Conservation (phyloP, 2,329 filamentous ascomycete species). For the Aureobasidium lini region DNA sequence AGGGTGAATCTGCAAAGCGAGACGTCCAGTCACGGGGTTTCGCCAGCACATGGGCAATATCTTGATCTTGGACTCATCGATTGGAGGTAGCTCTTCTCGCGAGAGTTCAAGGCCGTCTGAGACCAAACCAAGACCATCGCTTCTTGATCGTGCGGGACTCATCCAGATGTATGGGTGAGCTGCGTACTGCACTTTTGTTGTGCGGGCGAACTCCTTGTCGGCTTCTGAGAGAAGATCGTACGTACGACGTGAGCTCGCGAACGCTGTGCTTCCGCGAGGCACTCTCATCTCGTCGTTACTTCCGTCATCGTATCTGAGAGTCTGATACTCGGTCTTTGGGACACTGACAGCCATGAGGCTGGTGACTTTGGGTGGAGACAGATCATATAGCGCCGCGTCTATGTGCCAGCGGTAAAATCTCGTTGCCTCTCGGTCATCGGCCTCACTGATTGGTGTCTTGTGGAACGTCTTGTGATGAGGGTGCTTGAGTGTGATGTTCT, state of each 20-base stretch:
- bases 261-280: conserved; percentile 68
- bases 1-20: conserved; percentile 68
- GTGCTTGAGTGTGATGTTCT: conserved; percentile 61
- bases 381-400: conserved; percentile 66
- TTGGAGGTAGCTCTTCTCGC: conserved; percentile 51
- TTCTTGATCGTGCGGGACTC: conserved; percentile 57
- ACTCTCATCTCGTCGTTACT: conserved; percentile 58
- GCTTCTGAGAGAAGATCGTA: conserved; percentile 57
- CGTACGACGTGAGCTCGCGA: conserved; percentile 64
- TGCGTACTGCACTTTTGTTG: conserved; percentile 65
- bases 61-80: conserved; percentile 61
- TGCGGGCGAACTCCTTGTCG: conserved; percentile 61
- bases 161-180: conserved; percentile 81
- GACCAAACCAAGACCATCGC: conserved; percentile 64
- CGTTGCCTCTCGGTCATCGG: conserved; percentile 51
- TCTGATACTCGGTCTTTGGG: conserved; percentile 58
- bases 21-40: conserved; percentile 61
- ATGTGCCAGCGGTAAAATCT: conserved; percentile 74
- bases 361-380: conserved; percentile 67
- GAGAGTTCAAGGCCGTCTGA: conserved; percentile 59
- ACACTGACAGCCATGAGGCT: conserved; percentile 67
- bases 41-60: conserved; percentile 70
- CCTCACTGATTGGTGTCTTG: conserved; percentile 53
- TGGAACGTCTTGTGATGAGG: conserved; percentile 76
- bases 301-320: conserved; percentile 65